These are phyloP conservation scores for Aspergillus funiculosus DNA, from an alignment of 495 filamentous ascomycete species.

Conservation along the genomic window DNA sequence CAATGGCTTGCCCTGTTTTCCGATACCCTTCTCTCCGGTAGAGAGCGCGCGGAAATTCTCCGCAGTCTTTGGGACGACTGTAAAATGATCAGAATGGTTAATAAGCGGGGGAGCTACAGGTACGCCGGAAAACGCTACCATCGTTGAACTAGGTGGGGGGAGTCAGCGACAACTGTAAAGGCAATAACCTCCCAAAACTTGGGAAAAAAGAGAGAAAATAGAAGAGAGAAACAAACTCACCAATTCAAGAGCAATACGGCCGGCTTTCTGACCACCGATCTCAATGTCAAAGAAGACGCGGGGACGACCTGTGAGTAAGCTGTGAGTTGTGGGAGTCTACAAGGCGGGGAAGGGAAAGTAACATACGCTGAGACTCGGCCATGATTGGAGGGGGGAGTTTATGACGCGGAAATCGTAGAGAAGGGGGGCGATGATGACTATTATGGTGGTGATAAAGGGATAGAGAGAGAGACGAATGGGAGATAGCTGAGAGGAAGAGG, in stretches of 20 bases:
- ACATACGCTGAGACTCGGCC: slow-evolving; percentile 37
- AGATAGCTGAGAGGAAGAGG: slow-evolving; percentile 11
- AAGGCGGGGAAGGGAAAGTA: slow-evolving; percentile 19
- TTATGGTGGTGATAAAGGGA: neutral
- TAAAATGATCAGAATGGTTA: slow-evolving; percentile 18
- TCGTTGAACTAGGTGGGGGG: slow-evolving; percentile 60
- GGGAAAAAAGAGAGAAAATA: neutral
- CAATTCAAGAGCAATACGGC: slow-evolving; percentile 77
- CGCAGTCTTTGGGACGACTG: slow-evolving; percentile 84
- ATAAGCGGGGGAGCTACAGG: neutral
- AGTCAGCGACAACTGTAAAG: slow-evolving; percentile 14
- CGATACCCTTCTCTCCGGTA: slow-evolving; percentile 86
- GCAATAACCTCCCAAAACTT: neutral
- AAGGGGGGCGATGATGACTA: slow-evolving; percentile 8
- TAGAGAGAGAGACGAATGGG: neutral
- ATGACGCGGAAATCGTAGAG: slow-evolving; percentile 8
- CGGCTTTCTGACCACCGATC: slow-evolving; percentile 63
- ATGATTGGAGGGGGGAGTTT: slow-evolving; percentile 21
- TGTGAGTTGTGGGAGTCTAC: slow-evolving; percentile 16
- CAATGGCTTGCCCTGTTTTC: slow-evolving; percentile 77
- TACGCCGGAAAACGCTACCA: slow-evolving; percentile 36
- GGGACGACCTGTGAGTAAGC: slow-evolving; percentile 48
- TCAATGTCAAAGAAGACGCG: slow-evolving; percentile 87
- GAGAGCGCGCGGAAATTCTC: slow-evolving; percentile 94
- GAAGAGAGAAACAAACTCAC: slow-evolving; percentile 40